Conservation (phyloP, 106 monocot species). For the Hemerocallis citrina region DNA sequence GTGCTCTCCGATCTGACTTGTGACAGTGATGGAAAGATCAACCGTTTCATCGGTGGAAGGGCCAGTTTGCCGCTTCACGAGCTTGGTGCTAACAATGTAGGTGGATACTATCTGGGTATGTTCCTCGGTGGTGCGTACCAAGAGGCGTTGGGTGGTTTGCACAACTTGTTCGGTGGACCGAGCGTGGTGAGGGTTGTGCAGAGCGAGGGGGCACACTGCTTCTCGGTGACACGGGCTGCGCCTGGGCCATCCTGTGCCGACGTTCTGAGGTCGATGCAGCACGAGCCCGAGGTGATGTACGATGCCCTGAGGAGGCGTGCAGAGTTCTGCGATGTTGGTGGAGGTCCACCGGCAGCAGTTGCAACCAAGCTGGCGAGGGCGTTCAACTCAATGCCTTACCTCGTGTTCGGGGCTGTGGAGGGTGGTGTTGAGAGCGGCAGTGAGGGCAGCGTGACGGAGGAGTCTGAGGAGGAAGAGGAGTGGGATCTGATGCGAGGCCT, state of each 20-base stretch:
- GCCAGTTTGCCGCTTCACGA: slow-evolving; percentile 69
- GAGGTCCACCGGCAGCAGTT: slow-evolving; percentile 6
- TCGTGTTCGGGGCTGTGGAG: slow-evolving; percentile 13
- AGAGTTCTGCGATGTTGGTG: slow-evolving; percentile 6
- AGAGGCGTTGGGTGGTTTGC: slow-evolving; percentile 85
- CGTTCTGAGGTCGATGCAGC: slow-evolving; percentile 76
- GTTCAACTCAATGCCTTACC: slow-evolving; percentile 85
- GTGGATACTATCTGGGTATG: slow-evolving; percentile 83
- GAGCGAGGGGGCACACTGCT: slow-evolving; percentile 69
- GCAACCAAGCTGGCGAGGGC: slow-evolving; percentile 31
- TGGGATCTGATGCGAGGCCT: slow-evolving; percentile 64
- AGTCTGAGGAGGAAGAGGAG: slow-evolving; percentile 40
- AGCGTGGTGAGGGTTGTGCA: slow-evolving; percentile 81
- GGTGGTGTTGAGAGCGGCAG: neutral
- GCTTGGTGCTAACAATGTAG: too few relatives aligned
- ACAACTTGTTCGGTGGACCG: slow-evolving; percentile 89
- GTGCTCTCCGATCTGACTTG: slow-evolving; percentile 80
- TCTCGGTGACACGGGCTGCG: slow-evolving; percentile 63
- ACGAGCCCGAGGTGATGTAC: slow-evolving; percentile 90
- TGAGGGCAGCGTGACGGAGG: neutral
- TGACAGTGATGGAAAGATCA: slow-evolving; percentile 83
- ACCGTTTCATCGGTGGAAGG: slow-evolving; percentile 60
- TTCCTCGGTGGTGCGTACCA: slow-evolving; percentile 96
- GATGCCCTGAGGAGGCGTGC: slow-evolving; percentile 61
- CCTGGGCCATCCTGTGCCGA: slow-evolving; percentile 73